phyloP scores from a whole-genome alignment of 2,329 filamentous ascomycete genomes.

The Epichloe amarillans region DNA sequence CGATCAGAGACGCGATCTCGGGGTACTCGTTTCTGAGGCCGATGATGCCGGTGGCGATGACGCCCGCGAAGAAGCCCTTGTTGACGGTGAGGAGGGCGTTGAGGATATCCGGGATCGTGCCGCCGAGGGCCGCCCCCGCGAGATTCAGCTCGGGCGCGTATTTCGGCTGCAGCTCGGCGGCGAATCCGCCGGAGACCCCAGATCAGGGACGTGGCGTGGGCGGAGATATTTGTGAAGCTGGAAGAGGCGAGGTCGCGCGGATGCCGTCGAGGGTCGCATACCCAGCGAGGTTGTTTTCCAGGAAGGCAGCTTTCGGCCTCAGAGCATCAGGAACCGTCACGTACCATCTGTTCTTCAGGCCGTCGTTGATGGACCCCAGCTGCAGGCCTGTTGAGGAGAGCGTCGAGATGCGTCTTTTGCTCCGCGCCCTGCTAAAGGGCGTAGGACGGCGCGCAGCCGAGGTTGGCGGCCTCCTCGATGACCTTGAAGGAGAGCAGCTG shows the following conservation, averaged over 20 bases:
- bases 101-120: too few relatives aligned
- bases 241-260: slow-evolving; percentile 23
- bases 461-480: slow-evolving; percentile 24
- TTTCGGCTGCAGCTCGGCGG: slow-evolving; percentile 12
- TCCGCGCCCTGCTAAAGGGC: slow-evolving; percentile 15
- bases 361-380: neutral
- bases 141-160: too few relatives aligned
- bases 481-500: slow-evolving; percentile 29
- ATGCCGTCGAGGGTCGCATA: slow-evolving; percentile 31
- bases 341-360: slow-evolving; percentile 29
- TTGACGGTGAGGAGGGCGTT: too few relatives aligned
- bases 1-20: too few relatives aligned
- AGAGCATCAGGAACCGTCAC: slow-evolving; percentile 35
- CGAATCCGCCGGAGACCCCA: slow-evolving; percentile 23
- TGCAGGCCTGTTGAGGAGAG: slow-evolving; percentile 9
- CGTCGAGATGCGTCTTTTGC: slow-evolving; percentile 10
- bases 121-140: too few relatives aligned
- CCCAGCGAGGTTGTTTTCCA: slow-evolving; percentile 26
- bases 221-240: slow-evolving; percentile 16
- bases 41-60: too few relatives aligned
- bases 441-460: slow-evolving; percentile 20
- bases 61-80: too few relatives aligned
- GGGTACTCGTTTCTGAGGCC: too few relatives aligned
- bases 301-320: slow-evolving; percentile 28
- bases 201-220: slow-evolving; percentile 23